A percentile compares a stretch with the other conserved stretches of the same genome.
Conservation (phyloP, 75 land plant species). For the Sequoia sempervirens region DNA sequence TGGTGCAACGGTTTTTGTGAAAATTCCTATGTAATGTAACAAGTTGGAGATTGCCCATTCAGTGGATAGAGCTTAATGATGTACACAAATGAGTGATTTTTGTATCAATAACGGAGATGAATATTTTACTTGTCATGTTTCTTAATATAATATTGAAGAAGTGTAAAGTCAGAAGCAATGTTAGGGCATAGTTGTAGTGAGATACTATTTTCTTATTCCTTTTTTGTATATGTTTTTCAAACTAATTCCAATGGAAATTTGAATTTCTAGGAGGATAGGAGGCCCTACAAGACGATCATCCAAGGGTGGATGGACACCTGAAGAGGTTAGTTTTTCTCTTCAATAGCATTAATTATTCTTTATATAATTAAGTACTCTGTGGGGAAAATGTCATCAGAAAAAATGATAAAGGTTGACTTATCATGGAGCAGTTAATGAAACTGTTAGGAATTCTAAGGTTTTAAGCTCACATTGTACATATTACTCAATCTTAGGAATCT, state of each 20-base stretch:
- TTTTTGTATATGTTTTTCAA: neutral
- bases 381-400: neutral
- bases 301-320: constrained; percentile 3
- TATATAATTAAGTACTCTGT: neutral
- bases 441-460: neutral
- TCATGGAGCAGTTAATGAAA: neutral
- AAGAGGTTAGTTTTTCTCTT: neutral
- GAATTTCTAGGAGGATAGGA: neutral
- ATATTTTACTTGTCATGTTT: neutral
- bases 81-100: neutral
- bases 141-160: neutral
- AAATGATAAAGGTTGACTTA: neutral
- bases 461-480: neutral
- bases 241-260: neutral
- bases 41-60: neutral
- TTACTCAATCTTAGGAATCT: neutral
- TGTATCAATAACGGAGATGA: neutral
- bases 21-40: neutral
- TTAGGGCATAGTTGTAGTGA: neutral
- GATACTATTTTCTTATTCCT: neutral
- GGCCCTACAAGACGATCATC: constrained; percentile 4
- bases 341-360: neutral
- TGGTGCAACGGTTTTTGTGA: neutral
- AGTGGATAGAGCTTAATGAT: neutral
- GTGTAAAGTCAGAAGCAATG: neutral